phyloP scores from a whole-genome alignment of 768 basidiomycete species.

The Saitozyma podzolica region DNA sequence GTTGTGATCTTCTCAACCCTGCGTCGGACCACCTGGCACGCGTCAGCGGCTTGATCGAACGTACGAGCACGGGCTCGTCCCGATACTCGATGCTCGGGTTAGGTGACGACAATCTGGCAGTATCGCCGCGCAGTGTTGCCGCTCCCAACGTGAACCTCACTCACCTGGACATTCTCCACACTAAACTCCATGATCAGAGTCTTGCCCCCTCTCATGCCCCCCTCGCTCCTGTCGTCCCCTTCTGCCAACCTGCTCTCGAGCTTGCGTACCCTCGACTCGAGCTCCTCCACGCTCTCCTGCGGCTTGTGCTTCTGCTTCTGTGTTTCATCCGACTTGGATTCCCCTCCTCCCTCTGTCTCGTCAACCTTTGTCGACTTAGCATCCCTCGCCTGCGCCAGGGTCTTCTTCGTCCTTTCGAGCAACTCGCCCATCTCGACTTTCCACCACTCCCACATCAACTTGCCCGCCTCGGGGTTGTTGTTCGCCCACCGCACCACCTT shows the following conservation, averaged over 20 bases:
- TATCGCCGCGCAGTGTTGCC: neutral
- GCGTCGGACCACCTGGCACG: conserved; percentile 64
- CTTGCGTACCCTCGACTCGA: conserved; percentile 62
- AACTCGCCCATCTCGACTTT: conserved; percentile 64
- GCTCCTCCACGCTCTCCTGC: conserved; percentile 51
- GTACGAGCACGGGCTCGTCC: neutral
- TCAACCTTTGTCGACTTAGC: conserved; percentile 50
- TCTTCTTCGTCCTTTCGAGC: conserved; percentile 48
- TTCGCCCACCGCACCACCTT: conserved; percentile 92
- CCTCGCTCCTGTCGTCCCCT: conserved; percentile 35
- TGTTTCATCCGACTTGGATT: conserved; percentile 54
- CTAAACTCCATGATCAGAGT: conserved; percentile 90
- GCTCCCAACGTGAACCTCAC: conserved; percentile 3
- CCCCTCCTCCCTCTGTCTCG: conserved; percentile 59
- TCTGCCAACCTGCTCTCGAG: conserved; percentile 62
- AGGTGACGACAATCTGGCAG: too few species aligned
- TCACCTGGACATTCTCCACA: conserved; percentile 83
- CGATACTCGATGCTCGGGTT: too few species aligned
- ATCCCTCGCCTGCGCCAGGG: conserved; percentile 38
- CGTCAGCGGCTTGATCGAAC: neutral
- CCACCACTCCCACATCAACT: conserved; percentile 79
- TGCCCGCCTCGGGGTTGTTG: conserved; percentile 70
- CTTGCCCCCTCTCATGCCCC: conserved; percentile 54
- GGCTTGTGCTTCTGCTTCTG: conserved; percentile 52
- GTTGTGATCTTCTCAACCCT: conserved; percentile 58